phyloP scores from a whole-genome alignment of 345 rosid species.

The Ceriops tagal region DNA sequence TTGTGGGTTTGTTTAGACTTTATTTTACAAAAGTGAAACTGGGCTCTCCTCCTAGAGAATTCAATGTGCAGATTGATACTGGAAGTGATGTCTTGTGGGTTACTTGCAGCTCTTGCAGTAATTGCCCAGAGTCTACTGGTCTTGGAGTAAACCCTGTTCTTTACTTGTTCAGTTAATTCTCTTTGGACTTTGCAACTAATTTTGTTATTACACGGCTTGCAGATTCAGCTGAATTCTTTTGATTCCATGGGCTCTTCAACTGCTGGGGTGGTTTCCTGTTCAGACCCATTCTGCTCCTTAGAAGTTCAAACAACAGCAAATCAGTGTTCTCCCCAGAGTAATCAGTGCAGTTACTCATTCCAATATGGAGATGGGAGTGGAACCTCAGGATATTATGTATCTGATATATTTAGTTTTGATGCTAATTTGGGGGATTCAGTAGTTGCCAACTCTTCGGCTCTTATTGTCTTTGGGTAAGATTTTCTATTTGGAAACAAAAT shows the following conservation, averaged over 20 bases:
- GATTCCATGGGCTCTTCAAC: conserved; percentile 68
- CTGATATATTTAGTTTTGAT: conserved; percentile 66
- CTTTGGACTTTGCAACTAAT: background rate
- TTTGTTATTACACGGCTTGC: conserved; percentile 20
- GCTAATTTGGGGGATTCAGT: conserved; percentile 62
- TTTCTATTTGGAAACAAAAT: conserved; percentile 3
- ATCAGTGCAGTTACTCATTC: conserved; percentile 80
- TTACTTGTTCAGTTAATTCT: conserved; percentile 6
- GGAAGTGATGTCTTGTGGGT: conserved; percentile 97
- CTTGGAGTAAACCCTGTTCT: conserved; percentile 61
- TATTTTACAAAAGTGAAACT: conserved; percentile 91
- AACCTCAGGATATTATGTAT: conserved; percentile 79
- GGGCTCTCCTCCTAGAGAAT: conserved; percentile 93
- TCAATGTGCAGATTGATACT: conserved; percentile 96
- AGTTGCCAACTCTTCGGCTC: conserved; percentile 77
- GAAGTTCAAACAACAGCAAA: conserved; percentile 56
- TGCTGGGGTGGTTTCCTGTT: conserved; percentile 51
- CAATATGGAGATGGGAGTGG: conserved; percentile 96
- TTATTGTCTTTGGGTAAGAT: conserved; percentile 77
- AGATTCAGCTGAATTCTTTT: conserved; percentile 77
- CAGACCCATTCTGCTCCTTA: conserved; percentile 39
- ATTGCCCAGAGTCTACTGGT: conserved; percentile 85
- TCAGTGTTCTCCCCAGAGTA: conserved; percentile 56
- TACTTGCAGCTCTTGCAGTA: conserved; percentile 67
- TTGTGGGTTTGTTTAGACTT: conserved; percentile 52